A percentile compares a stretch with the other conserved stretches of the same genome.
phyloP scores from a whole-genome alignment of 805 yeast species.

The Scheffersomyces amazonensis region DNA sequence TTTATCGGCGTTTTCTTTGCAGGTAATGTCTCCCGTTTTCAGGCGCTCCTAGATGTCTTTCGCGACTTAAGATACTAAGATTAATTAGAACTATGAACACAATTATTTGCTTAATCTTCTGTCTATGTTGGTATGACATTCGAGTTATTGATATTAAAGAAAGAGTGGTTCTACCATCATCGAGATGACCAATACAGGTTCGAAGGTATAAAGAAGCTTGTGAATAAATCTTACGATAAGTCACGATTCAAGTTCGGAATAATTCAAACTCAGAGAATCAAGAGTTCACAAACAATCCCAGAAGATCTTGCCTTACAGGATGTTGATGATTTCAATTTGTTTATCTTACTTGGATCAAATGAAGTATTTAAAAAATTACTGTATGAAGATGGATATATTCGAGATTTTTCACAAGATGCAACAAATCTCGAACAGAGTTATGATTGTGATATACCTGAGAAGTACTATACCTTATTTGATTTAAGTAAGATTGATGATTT shows the following conservation, averaged over 20 bases:
- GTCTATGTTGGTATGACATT: conserved; percentile 21
- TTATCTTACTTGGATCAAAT: conserved; percentile 25
- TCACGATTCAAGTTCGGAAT: conserved; percentile 43
- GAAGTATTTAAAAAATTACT: conserved; percentile 19
- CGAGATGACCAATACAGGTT: conserved; percentile 2
- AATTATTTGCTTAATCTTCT: no score
- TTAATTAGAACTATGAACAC: no score
- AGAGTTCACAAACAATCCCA: conserved; percentile 14
- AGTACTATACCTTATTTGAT: conserved; percentile 16
- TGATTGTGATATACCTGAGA: conserved; percentile 24
- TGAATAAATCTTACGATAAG: conserved; percentile 52
- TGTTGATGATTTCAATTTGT: conserved; percentile 13
- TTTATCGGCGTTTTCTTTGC: no score
- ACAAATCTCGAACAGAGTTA: conserved; percentile 16
- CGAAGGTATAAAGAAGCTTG: conserved; percentile 19
- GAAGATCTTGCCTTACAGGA: conserved; percentile 23
- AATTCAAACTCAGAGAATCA: conserved; percentile 41
- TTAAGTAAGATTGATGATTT: conserved; percentile 14
- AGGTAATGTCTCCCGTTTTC: no score
- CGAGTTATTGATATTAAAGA: conserved; percentile 19
- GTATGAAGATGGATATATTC: conserved; percentile 13
- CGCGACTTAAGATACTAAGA: no score
- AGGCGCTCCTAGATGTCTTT: no score
- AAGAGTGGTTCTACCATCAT: conserved; percentile 18
- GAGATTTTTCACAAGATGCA: conserved; percentile 21